Percentiles rank a stretch among this genome's conserved stretches.
Evolutionary conservation across 495 filamentous ascomycete genomes (phyloP).

Genomic region (Penicillium psychrofluorescens): DNA sequence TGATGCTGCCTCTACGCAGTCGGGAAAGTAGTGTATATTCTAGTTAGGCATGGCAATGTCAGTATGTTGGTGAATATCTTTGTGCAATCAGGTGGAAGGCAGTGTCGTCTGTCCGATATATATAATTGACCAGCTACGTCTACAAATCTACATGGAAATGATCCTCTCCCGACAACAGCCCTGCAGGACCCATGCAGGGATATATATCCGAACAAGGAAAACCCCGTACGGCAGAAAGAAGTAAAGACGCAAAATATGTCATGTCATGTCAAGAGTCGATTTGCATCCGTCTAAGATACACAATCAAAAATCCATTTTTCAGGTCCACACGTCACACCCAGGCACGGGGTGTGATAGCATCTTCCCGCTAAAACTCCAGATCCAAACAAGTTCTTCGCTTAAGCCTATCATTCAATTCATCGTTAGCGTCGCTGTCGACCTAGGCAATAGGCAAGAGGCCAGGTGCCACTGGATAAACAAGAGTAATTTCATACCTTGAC

Average conservation of each 20-base stretch:
- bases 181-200: neutral
- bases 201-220: conserved; percentile 1
- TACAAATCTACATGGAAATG: too few relatives aligned
- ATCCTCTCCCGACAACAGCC: too few relatives aligned
- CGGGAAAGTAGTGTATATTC: neutral
- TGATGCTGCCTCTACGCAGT: neutral
- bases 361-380: conserved; percentile 35
- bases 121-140: too few relatives aligned
- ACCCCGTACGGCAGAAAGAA: neutral
- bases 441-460: too few relatives aligned
- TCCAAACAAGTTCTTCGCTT: conserved; percentile 34
- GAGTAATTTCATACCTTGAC: conserved; percentile 69
- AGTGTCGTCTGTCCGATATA: too few relatives aligned
- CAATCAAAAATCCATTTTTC: conserved; percentile 32
- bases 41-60: too few relatives aligned
- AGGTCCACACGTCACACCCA: conserved; percentile 28
- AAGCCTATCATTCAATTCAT: conserved; percentile 21
- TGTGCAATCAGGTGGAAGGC: too few relatives aligned
- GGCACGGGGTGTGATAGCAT: conserved; percentile 25
- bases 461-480: neutral
- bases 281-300: conserved; percentile 43
- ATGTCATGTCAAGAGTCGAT: conserved; percentile 41
- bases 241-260: conserved; percentile 4
- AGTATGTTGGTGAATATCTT: too few relatives aligned
- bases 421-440: neutral